These are phyloP conservation scores for Phaffia rhodozyma DNA, from an alignment of 1,284 basidiomycete genomes.

Conservation along the genomic window DNA sequence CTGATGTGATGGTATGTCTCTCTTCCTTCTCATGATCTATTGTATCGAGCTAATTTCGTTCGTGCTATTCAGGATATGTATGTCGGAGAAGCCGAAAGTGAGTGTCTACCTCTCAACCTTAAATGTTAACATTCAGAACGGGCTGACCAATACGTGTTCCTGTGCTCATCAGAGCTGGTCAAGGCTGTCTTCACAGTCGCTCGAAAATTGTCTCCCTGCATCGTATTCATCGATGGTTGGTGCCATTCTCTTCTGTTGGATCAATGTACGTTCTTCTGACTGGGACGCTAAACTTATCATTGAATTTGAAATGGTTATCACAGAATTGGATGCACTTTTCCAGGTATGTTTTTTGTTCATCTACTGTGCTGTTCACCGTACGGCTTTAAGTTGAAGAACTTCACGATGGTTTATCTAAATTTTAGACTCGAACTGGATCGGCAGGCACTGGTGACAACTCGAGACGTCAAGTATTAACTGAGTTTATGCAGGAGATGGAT, in stretches of 20 bases:
- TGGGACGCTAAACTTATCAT: no score
- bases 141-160: background rate
- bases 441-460: conserved; percentile 62
- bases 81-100: conserved; percentile 80
- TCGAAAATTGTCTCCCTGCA: conserved; percentile 74
- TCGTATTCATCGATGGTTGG: conserved; percentile 69
- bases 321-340: conserved; percentile 83
- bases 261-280: no score
- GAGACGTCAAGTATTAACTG: conserved; percentile 49
- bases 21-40: conserved; percentile 1
- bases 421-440: conserved; percentile 57
- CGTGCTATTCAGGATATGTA: conserved; percentile 43
- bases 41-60: conserved; percentile 8
- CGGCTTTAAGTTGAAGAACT: no score
- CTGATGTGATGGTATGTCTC: conserved; percentile 62
- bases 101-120: conserved; percentile 15
- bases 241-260: no score
- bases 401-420: no score
- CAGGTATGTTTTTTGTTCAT: conserved; percentile 38
- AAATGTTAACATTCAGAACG: background rate
- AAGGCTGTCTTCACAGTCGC: conserved; percentile 83
- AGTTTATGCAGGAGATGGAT: conserved; percentile 99
- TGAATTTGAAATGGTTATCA: no score
- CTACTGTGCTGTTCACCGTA: no score
- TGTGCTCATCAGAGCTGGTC: conserved; percentile 37